These are phyloP conservation scores for Mrakia gelida DNA, from an alignment of 768 basidiomycete genomes.

Conservation along the genomic window DNA sequence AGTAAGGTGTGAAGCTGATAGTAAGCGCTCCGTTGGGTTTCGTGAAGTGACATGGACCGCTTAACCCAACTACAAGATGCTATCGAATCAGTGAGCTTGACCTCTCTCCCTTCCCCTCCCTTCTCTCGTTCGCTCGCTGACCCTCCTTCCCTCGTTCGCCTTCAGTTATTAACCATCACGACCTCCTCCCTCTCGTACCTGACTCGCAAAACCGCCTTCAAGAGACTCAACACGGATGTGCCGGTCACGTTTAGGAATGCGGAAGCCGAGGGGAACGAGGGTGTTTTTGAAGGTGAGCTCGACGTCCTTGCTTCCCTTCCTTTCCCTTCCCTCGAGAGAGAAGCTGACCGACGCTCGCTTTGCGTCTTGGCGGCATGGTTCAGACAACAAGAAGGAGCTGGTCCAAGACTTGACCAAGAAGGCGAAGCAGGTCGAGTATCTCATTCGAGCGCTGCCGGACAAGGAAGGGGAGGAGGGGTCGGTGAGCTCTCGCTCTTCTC, in stretches of 20 bases:
- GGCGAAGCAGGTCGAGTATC: slow-evolving; percentile 81
- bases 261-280: slow-evolving; percentile 65
- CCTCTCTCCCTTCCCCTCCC: neutral
- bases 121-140: neutral
- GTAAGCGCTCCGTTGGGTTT: too few relatives aligned
- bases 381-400: slow-evolving; percentile 79
- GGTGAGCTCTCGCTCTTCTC: slow-evolving; percentile 46
- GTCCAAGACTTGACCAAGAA: slow-evolving; percentile 76
- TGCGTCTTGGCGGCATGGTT: too few relatives aligned
- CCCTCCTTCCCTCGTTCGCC: neutral
- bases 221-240: slow-evolving; percentile 69
- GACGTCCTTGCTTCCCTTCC: neutral
- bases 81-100: slow-evolving; percentile 68
- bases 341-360: neutral
- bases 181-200: slow-evolving; percentile 75
- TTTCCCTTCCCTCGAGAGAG: neutral
- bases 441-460: slow-evolving; percentile 72
- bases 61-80: slow-evolving; percentile 93
- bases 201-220: slow-evolving; percentile 67
- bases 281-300: slow-evolving; percentile 60
- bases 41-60: slow-evolving; percentile 86
- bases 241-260: slow-evolving; percentile 81
- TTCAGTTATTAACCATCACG: slow-evolving; percentile 80
- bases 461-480: slow-evolving; percentile 74
- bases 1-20: too few relatives aligned